Conservation (phyloP, 208 protist genomes). For the Herpetomonas muscarum region DNA sequence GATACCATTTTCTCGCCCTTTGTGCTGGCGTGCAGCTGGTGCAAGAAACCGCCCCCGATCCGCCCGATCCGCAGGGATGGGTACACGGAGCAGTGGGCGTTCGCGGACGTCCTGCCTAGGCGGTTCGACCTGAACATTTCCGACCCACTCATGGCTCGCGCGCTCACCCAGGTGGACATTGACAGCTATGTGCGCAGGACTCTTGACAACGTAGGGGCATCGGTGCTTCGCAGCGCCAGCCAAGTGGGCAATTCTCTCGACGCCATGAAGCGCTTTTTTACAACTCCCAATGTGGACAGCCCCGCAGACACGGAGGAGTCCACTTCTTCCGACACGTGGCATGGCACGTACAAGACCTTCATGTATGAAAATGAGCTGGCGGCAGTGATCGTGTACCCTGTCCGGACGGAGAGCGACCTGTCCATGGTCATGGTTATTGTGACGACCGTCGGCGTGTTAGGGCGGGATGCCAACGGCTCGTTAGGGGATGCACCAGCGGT, state of each 20-base stretch:
- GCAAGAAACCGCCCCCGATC: not conserved
- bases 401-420: slow-evolving; percentile 13
- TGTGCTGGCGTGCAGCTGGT: not conserved
- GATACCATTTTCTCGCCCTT: not conserved
- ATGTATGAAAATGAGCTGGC: slow-evolving; percentile 3
- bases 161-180: not conserved
- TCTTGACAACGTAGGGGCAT: no score
- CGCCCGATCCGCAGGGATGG: not conserved
- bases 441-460: not conserved
- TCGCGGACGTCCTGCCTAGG: not conserved
- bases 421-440: slow-evolving; percentile 10
- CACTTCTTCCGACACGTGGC: not conserved
- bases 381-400: slow-evolving; percentile 13
- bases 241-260: no score
- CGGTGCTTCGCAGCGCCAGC: not conserved
- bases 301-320: not conserved
- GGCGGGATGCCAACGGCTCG: not conserved
- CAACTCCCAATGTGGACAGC: not conserved
- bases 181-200: not conserved
- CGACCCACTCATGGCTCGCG: not conserved
- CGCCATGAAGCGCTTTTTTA: no score
- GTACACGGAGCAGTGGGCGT: not conserved
- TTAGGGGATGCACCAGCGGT: no score
- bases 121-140: not conserved
- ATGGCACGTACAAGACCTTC: slow-evolving; percentile 1